Base-by-base conservation (phyloP, 805 yeast species). In the Zygoascus bituminiphila region DNA sequence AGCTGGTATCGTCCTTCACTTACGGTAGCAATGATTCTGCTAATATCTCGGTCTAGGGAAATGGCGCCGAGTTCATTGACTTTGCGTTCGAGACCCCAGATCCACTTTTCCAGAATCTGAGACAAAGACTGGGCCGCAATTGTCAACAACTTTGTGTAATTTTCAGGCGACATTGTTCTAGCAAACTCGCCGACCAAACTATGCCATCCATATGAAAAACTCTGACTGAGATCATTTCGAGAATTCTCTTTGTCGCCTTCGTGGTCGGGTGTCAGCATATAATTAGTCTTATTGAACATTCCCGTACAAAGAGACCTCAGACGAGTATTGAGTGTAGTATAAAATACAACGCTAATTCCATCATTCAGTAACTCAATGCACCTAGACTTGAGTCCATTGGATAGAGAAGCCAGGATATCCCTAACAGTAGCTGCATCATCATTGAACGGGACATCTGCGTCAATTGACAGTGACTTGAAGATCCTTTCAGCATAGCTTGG, bases 31-130 rank as follows among this genome's bases (percentile, higher is more conserved):
- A 93, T 84, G 29, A 91, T 73, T 23, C 77, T 72, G 42, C 88
- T 78, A 20, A 88, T 67, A 60, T 89, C 96, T 51, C 85, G 78
- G 54, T 93, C 98, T 44, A 93, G 68, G 54, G 81, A 84, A 17
- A 88, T 74, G 0, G 94, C 81, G 1, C 97, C 98, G 37, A 85
- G 66, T 56, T 85, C 94, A 60, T 86, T 88, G 51, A 88, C 78
- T 54, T 77, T 79, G 46, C 78, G 76, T 43, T 82, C 77, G 42
- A 85, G 70, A 2, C 72, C 55, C 79, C 91, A 77, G 24, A 91
- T 68, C 56, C 81, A 81, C 52, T 76, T 73, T 58, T 87, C 95
- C 2, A 88, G 58, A 15, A 75, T 56, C 19, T 68, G 68, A 1
- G 88, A 79, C 22, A 86, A 59, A 40, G 75, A 69, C 2, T 73